Evolutionary conservation across 2,329 filamentous ascomycete species (phyloP).

Genomic region (Trichoderma sp.): DNA sequence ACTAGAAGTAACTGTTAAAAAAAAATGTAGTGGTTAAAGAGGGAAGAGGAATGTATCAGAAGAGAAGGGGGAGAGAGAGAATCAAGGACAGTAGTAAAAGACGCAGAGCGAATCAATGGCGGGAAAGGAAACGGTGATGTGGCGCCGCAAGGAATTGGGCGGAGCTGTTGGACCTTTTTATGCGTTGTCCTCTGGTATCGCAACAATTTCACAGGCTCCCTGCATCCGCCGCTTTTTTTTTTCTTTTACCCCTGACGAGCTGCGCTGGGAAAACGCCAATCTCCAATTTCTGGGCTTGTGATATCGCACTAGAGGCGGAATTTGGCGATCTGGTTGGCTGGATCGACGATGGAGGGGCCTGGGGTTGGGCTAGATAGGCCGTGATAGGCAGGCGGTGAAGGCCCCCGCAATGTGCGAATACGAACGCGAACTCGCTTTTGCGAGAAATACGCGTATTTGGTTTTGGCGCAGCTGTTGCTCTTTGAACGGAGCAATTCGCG

Average conservation of each 20-base stretch:
- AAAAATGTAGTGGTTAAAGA: background rate
- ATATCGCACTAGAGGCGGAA: conserved; percentile 17
- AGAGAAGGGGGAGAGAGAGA: background rate
- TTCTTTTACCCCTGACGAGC: conserved; percentile 22
- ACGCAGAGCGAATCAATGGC: background rate
- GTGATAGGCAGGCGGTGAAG: conserved; percentile 25
- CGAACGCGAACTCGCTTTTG: conserved; percentile 31
- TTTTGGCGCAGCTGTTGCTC: background rate
- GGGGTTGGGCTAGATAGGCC: conserved; percentile 24
- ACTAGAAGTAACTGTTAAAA: background rate
- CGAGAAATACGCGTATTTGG: background rate
- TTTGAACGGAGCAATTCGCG: background rate
- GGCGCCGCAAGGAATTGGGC: conserved; percentile 5
- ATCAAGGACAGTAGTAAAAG: background rate
- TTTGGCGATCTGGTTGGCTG: conserved; percentile 19
- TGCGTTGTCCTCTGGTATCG: conserved; percentile 17
- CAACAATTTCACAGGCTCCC: conserved; percentile 12
- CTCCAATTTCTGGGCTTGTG: conserved; percentile 24
- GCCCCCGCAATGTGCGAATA: conserved; percentile 36
- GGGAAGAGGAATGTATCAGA: background rate
- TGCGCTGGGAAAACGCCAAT: conserved; percentile 18
- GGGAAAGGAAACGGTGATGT: background rate
- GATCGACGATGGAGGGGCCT: background rate
- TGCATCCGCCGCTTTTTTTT: conserved; percentile 2
- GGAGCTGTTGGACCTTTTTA: conserved; percentile 21